Evolutionary conservation across 495 filamentous ascomycete genomes (phyloP).

Genomic region (Pseudotulostoma volvatum): DNA sequence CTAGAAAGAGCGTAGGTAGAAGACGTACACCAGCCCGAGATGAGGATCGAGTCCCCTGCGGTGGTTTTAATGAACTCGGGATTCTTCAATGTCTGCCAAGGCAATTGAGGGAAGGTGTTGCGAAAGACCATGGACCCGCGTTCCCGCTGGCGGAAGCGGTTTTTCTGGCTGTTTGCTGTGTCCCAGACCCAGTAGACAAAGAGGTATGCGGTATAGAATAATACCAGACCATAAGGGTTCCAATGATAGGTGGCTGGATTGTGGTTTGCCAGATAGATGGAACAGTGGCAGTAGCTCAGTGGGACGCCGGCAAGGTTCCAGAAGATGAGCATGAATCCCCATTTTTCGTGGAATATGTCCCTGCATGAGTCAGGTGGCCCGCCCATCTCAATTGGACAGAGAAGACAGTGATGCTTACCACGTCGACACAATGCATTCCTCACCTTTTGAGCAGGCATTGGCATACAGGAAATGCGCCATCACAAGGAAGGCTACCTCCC

Average conservation of each 20-base stretch:
- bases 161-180: constrained; percentile 82
- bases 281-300: constrained; percentile 89
- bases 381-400: not conserved
- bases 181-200: constrained; percentile 89
- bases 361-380: constrained; percentile 9
- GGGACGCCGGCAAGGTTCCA: constrained; percentile 97
- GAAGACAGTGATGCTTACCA: constrained; percentile 41
- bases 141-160: constrained; percentile 70
- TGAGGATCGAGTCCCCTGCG: constrained; percentile 64
- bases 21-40: constrained; percentile 65
- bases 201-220: constrained; percentile 53
- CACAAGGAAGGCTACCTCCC: constrained; percentile 72
- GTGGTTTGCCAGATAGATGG: constrained; percentile 78
- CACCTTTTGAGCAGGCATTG: constrained; percentile 88
- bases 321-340: constrained; percentile 98
- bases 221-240: constrained; percentile 42
- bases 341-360: constrained; percentile 99
- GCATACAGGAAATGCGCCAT: constrained; percentile 94
- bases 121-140: constrained; percentile 52
- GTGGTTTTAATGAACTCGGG: constrained; percentile 60
- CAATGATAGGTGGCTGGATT: constrained; percentile 60
- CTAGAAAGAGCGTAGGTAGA: not conserved
- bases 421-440: constrained; percentile 81
- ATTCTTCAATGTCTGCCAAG: constrained; percentile 51
- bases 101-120: constrained; percentile 75